Conservation (phyloP, 495 filamentous ascomycete genomes). For the Sabuloglossum arenarium region DNA sequence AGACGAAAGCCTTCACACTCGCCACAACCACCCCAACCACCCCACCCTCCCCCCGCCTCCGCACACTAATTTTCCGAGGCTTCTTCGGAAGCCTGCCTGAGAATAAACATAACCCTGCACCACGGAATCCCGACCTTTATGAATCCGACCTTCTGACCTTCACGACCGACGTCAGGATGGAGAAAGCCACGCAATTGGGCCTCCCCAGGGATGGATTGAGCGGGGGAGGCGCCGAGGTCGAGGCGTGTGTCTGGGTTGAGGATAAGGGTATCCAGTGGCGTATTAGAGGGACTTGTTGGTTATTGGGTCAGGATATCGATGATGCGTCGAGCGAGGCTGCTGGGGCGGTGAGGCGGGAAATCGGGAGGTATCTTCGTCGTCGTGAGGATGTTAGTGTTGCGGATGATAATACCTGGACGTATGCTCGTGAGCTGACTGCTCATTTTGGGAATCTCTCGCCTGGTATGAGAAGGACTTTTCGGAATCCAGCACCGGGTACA, state of each 20-base stretch:
- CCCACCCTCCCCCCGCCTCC: slow-evolving; percentile 25
- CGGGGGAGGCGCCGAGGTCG: slow-evolving; percentile 47
- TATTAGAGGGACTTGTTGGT: slow-evolving; percentile 48
- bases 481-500: slow-evolving; percentile 51
- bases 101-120: slow-evolving; percentile 43
- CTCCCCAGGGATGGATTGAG: slow-evolving; percentile 24
- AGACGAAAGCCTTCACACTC: not conserved
- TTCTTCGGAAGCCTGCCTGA: slow-evolving; percentile 51
- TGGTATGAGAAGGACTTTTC: slow-evolving; percentile 27
- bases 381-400: not conserved
- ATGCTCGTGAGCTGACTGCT: slow-evolving; percentile 53
- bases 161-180: slow-evolving; percentile 75
- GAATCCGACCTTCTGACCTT: too few relatives aligned
- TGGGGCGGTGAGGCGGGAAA: slow-evolving; percentile 22
- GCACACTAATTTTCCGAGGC: slow-evolving; percentile 59
- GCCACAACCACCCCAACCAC: not conserved
- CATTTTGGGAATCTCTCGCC: slow-evolving; percentile 67
- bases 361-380: slow-evolving; percentile 22
- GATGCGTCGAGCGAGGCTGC: slow-evolving; percentile 21
- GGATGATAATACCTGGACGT: slow-evolving; percentile 16
- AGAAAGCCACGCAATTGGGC: slow-evolving; percentile 53
- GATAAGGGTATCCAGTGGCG: slow-evolving; percentile 64
- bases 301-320: slow-evolving; percentile 16
- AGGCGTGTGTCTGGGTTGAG: slow-evolving; percentile 69
- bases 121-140: slow-evolving; percentile 57